Evolutionary conservation across 163 green algal species (phyloP).

Genomic region (Scenedesmus sp.): DNA sequence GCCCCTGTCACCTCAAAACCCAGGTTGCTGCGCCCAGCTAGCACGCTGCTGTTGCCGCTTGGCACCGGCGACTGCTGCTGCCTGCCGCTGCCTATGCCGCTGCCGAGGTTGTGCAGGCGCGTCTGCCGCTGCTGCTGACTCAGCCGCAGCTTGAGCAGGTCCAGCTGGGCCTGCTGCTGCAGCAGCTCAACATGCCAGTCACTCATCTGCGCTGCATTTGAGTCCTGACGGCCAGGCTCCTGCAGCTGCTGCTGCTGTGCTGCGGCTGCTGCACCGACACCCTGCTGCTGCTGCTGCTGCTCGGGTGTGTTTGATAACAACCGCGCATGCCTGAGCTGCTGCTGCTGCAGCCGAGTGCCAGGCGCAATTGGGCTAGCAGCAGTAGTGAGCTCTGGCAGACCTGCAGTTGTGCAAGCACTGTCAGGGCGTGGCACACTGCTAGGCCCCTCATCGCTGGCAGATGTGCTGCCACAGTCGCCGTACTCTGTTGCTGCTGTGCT

Average conservation of each 20-base stretch:
- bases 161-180: conserved; percentile 39
- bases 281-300: conserved; percentile 18
- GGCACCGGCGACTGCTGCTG: neutral
- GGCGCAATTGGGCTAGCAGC: conserved; percentile 24
- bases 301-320: neutral
- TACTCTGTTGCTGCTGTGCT: neutral
- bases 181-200: conserved; percentile 31
- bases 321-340: neutral
- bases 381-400: neutral
- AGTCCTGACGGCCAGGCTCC: neutral
- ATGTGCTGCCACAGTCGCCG: neutral
- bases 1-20: neutral
- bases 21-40: neutral
- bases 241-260: conserved; percentile 17
- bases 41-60: neutral
- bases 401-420: neutral
- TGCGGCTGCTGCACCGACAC: neutral
- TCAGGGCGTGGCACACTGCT: neutral
- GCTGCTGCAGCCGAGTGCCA: conserved; percentile 8
- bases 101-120: neutral
- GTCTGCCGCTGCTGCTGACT: conserved; percentile 51
- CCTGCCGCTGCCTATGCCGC: neutral
- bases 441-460: neutral
- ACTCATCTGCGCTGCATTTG: neutral
- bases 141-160: neutral